Evolutionary conservation across 148 eudicot species (phyloP), one percentile per base, ranked within the genome.

Genomic region (Rhododendron kiyosumense): DNA sequence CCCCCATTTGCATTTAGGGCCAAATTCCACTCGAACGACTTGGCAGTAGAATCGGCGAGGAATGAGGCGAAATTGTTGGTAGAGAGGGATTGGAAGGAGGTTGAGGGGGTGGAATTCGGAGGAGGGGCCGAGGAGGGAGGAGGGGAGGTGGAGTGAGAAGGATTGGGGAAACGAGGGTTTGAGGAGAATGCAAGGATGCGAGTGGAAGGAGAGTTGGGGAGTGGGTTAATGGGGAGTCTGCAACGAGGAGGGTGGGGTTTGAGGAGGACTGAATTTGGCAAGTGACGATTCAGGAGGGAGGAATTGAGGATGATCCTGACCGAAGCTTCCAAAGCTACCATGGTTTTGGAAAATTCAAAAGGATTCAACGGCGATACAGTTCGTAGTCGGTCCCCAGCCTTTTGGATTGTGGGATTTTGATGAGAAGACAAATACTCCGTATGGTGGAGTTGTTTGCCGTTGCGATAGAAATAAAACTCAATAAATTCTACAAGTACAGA

Each of bases 1-100:
- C 26, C 83, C 43, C 20, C 45, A 1, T 78, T 81, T 2, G 17
- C 52, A 1, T 82, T 83, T 20, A 34, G 38, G 77, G 87, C 79
- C 32, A 34, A 82, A 76, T 84, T 79, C 89, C 88, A 86, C 18
- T 84, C 83, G 69, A 83, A 88, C 26, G 30, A 43, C 20, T 61
- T 43, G 59, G 71, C 22, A 43, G 17, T 12, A 1, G 28, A 87
- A 81, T 24, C 74, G 30, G 36, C 79, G 59, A 59, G 30, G 10
- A 57, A 18, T 34, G 84, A 46, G 28, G 43, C 48, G 71, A 81
- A 36, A 20, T 59, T 38, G 17, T 10, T 36, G n/a, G 45, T 12
- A 18, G 65, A 30, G 51, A 61, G 75, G 15, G 73, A 76, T 1
- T n/a, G 49, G 73, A 84, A 84, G 54, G 38, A 74, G 52, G 71